These are phyloP conservation scores for Oryza australiensis DNA, from an alignment of 176 grass and related monocot species.

Conservation along the genomic window DNA sequence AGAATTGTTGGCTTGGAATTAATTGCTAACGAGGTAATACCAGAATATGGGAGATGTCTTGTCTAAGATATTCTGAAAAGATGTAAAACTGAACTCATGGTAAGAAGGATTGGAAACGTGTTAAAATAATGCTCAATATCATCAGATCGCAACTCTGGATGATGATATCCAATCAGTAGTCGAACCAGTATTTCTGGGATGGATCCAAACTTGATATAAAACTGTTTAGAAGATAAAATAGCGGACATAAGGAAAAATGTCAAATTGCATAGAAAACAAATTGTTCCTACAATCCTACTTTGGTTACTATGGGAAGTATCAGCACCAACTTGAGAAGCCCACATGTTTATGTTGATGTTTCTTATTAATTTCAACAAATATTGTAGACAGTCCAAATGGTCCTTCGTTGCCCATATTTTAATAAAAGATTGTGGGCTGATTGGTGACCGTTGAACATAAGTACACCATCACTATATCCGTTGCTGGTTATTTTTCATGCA, in stretches of 20 bases:
- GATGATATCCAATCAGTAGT: not conserved
- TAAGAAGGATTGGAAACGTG: not conserved
- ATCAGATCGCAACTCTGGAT: not conserved
- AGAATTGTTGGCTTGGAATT: not conserved
- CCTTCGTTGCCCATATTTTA: not conserved
- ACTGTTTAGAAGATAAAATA: not conserved
- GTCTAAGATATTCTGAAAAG: not conserved
- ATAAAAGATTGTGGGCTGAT: not conserved
- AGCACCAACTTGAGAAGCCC: not conserved
- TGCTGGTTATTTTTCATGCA: constrained; percentile 14
- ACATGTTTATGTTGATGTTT: not conserved
- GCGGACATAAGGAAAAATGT: not conserved
- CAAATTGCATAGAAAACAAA: not conserved
- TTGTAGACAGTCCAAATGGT: too few species aligned
- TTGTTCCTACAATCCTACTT: not conserved
- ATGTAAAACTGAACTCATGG: not conserved
- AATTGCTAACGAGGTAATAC: not conserved
- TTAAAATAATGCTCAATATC: not conserved
- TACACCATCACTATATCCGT: not conserved
- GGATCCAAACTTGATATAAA: not conserved
- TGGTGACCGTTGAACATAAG: not conserved
- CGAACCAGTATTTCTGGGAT: not conserved
- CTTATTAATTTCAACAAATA: not conserved
- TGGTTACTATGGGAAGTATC: not conserved
- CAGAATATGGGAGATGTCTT: not conserved